Evolutionary conservation across 176 grass and related monocot species (phyloP).

Genomic region (Oryza officinalis): DNA sequence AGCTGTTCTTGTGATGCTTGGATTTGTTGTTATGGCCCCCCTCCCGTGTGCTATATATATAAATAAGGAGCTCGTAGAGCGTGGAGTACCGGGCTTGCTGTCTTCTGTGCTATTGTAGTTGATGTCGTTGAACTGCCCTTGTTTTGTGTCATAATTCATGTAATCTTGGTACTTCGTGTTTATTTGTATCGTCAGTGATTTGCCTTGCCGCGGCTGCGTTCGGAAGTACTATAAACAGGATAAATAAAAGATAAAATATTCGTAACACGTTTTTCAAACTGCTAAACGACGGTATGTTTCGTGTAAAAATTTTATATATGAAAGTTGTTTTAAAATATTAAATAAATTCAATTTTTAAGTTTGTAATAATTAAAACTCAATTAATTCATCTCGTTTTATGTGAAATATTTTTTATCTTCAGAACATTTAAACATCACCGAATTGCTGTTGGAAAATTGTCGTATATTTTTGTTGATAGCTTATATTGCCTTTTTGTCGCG

Average conservation of each 20-base stretch:
- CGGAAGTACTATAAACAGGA: too few relatives aligned
- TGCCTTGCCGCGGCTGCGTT: neutral
- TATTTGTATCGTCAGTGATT: neutral
- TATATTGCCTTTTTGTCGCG: neutral
- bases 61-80: slow-evolving; percentile 34
- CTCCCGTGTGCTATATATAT: slow-evolving; percentile 29
- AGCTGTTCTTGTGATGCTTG: slow-evolving; percentile 21
- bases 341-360: too few relatives aligned
- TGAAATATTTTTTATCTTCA: too few relatives aligned
- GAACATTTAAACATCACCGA: too few relatives aligned
- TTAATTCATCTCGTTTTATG: too few relatives aligned
- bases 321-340: too few relatives aligned
- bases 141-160: neutral
- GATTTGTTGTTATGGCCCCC: slow-evolving; percentile 8
- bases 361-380: too few relatives aligned
- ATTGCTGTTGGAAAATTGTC: neutral
- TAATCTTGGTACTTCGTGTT: neutral
- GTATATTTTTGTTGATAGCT: neutral
- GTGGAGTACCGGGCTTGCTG: slow-evolving; percentile 5
- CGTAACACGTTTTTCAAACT: too few relatives aligned
- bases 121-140: neutral
- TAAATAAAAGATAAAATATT: too few relatives aligned
- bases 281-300: too few relatives aligned
- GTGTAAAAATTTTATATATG: too few relatives aligned
- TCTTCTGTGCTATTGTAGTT: slow-evolving; percentile 27